These are phyloP conservation scores for Umbelopsis sp. DNA, from an alignment of 192 early-diverging fungal species.

Conservation along the genomic window DNA sequence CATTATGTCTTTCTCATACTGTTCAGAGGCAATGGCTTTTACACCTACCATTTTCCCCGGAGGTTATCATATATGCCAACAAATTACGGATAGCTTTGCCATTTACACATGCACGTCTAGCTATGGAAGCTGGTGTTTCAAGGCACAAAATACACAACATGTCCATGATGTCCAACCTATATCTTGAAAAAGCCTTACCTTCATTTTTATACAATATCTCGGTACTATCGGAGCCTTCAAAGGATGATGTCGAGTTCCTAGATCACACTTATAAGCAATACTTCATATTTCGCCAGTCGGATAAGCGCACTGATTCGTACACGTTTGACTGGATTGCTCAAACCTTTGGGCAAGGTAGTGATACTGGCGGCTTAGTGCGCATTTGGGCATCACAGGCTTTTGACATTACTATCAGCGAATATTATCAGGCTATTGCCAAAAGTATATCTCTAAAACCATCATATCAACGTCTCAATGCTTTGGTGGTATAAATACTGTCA, in stretches of 20 bases:
- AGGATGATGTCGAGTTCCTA: neutral
- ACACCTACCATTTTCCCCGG: neutral
- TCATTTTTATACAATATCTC: conserved; percentile 3
- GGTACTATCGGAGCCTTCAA: neutral
- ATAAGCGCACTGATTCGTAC: neutral
- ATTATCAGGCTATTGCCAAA: too few species aligned
- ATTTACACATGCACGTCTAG: neutral
- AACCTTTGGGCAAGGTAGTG: too few species aligned
- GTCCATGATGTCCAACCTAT: neutral
- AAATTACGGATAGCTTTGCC: neutral
- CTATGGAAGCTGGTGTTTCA: neutral
- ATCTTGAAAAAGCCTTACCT: neutral
- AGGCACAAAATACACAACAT: neutral
- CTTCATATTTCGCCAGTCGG: neutral
- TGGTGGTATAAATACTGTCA: too few species aligned
- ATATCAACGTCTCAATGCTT: too few species aligned
- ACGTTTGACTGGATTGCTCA: too few species aligned
- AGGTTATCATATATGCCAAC: neutral
- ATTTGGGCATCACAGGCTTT: too few species aligned
- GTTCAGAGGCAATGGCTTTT: neutral
- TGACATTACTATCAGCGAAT: too few species aligned
- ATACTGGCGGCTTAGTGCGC: too few species aligned
- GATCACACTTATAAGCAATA: neutral
- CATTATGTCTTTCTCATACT: neutral
- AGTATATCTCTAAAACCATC: too few species aligned